Evolutionary conservation across 73 alveolate genomes (phyloP).

Genomic region (Loxodes magnus): DNA sequence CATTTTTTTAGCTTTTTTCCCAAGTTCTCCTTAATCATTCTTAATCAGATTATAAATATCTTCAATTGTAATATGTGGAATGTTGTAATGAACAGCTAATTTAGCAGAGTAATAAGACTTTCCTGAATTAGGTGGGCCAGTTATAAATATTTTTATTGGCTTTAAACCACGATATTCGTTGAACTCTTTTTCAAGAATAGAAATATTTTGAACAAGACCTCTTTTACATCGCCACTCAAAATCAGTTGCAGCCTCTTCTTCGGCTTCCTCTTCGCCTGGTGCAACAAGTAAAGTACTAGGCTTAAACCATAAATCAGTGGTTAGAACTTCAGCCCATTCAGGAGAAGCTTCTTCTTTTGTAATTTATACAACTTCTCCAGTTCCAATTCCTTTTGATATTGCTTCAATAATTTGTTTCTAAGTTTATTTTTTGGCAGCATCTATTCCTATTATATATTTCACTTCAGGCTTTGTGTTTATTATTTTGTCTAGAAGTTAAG

Average conservation of each 20-base stretch:
- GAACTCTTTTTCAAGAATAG: conserved; percentile 57
- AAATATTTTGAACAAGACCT: conserved; percentile 49
- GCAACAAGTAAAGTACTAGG: conserved; percentile 17
- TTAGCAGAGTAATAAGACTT: conserved; percentile 48
- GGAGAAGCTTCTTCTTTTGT: conserved; percentile 30
- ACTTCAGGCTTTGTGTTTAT: conserved; percentile 65
- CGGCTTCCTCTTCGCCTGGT: conserved; percentile 22
- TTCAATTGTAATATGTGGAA: conserved; percentile 63
- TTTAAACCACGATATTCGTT: conserved; percentile 55
- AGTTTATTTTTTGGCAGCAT: conserved; percentile 67
- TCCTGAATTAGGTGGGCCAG: conserved; percentile 90
- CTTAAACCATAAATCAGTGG: conserved; percentile 29
- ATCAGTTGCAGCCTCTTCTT: conserved; percentile 31
- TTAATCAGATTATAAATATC: conserved; percentile 45
- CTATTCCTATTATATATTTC: conserved; percentile 85
- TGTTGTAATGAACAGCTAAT: conserved; percentile 53
- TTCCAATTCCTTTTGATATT: conserved; percentile 84
- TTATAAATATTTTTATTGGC: conserved; percentile 55
- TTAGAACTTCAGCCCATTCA: conserved; percentile 53
- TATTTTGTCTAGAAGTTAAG: conserved; percentile 61
- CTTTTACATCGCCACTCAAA: conserved; percentile 68
- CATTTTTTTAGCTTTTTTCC: conserved; percentile 53
- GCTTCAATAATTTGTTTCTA: conserved; percentile 65
- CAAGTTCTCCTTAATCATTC: conserved; percentile 1
- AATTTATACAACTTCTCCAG: conserved; percentile 47